Conservation (phyloP, 768 basidiomycete genomes). For the Lactarius vividus region DNA sequence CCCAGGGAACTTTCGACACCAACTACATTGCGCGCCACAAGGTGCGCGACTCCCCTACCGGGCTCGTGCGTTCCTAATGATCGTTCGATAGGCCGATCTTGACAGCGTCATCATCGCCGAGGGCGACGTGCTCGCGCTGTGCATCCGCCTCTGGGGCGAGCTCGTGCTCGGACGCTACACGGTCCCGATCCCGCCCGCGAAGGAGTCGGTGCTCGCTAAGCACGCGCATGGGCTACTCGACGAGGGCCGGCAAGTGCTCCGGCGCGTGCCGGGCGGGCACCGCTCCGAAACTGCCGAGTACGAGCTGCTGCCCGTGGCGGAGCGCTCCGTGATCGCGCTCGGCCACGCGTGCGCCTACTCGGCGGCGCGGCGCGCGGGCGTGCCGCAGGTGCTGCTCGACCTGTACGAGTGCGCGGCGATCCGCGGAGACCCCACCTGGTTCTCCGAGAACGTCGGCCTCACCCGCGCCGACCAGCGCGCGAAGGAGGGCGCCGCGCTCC, state of each 20-base stretch:
- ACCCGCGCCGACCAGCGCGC: conserved; percentile 10
- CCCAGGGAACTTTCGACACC: conserved; percentile 18
- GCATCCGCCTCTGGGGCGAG: conserved; percentile 31
- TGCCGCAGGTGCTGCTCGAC: conserved; percentile 25
- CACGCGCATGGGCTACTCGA: conserved; percentile 20
- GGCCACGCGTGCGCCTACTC: conserved; percentile 29
- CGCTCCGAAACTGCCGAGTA: conserved; percentile 22
- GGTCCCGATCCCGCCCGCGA: conserved; percentile 24
- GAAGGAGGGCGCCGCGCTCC: conserved; percentile 1
- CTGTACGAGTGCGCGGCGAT: conserved; percentile 26
- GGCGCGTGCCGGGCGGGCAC: conserved; percentile 12
- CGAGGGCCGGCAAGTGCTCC: conserved; percentile 4
- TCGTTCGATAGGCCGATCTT: conserved; percentile 2
- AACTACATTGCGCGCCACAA: conserved; percentile 16
- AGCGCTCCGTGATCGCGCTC: conserved; percentile 22
- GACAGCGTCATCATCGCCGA: conserved; percentile 29
- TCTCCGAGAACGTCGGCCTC: conserved; percentile 25
- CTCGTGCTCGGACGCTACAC: conserved; percentile 26
- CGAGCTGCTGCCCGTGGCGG: conserved; percentile 28
- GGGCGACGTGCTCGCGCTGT: conserved; percentile 31
- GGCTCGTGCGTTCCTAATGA: not conserved
- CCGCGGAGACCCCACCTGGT: conserved; percentile 27
- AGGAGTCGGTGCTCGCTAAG: conserved; percentile 22
- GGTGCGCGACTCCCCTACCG: not conserved
- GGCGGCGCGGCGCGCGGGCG: conserved; percentile 14